Conservation (phyloP, 331 rosid species). For the Spiraea crenata region DNA sequence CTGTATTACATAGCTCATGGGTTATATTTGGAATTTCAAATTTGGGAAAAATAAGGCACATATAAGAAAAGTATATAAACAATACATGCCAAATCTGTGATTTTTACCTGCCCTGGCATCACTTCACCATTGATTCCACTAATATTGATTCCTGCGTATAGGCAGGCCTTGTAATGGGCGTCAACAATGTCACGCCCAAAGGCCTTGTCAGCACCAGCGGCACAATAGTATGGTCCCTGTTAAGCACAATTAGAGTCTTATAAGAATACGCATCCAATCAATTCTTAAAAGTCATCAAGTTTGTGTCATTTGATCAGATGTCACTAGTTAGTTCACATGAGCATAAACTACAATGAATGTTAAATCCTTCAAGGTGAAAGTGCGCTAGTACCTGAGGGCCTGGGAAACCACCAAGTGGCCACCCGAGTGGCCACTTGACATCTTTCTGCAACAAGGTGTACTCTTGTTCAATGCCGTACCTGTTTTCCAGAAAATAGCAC, state of each 20-base stretch:
- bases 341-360: not conserved
- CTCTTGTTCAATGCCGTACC: constrained; percentile 98
- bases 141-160: constrained; percentile 82
- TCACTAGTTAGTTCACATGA: not conserved
- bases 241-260: constrained; percentile 1
- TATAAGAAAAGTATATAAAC: not conserved
- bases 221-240: constrained; percentile 95
- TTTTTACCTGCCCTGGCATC: constrained; percentile 84
- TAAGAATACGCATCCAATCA: not conserved
- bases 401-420: constrained; percentile 95
- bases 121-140: constrained; percentile 94
- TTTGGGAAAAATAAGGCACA: not conserved
- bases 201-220: constrained; percentile 80
- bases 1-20: constrained; percentile 26
- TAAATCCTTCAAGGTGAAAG: not conserved
- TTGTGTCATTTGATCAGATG: not conserved
- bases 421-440: constrained; percentile 78
- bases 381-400: constrained; percentile 70
- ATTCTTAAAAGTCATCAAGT: not conserved
- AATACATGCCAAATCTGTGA: not conserved
- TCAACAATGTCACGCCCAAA: constrained; percentile 87
- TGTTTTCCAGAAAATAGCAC: constrained; percentile 27
- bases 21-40: not conserved
- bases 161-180: constrained; percentile 85
- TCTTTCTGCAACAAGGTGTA: constrained; percentile 92